These are phyloP conservation scores for Ceratocystis alfenasii DNA, from an alignment of 2,329 filamentous ascomycete genomes.

Conservation along the genomic window DNA sequence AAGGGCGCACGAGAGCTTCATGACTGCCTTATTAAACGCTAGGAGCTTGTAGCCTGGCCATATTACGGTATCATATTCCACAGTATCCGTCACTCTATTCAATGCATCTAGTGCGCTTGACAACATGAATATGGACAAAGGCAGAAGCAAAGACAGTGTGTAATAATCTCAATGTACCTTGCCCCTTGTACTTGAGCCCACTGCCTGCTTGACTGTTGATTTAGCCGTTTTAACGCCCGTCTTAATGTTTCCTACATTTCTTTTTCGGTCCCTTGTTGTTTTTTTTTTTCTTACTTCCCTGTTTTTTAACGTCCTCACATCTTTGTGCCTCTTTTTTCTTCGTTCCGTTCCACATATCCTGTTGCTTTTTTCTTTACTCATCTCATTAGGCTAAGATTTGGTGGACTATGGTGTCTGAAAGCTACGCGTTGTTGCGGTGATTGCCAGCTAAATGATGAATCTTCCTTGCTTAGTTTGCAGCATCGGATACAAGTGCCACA, in stretches of 20 bases:
- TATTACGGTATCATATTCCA: background rate
- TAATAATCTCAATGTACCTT: background rate
- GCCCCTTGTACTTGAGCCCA: background rate
- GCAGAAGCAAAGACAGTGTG: background rate
- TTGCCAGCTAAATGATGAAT: background rate
- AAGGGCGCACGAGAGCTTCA: background rate
- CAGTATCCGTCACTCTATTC: background rate
- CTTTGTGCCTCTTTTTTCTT: background rate
- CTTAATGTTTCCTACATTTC: conserved; percentile 4
- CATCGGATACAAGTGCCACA: background rate
- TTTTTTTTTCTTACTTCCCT: background rate
- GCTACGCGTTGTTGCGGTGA: background rate
- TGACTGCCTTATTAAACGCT: background rate
- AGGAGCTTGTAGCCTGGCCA: background rate
- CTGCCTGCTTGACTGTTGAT: conserved; percentile 1
- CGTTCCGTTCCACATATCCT: conserved; percentile 4
- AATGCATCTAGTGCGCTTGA: background rate
- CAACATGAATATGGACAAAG: background rate
- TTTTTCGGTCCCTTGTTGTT: background rate
- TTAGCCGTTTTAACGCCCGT: background rate
- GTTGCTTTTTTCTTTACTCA: background rate
- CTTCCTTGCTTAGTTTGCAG: background rate
- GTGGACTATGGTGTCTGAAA: background rate
- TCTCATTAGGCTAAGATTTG: background rate
- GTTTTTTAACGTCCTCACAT: conserved; percentile 4